phyloP scores from a whole-genome alignment of 306 rosid species.

The Cicer judaicum region DNA sequence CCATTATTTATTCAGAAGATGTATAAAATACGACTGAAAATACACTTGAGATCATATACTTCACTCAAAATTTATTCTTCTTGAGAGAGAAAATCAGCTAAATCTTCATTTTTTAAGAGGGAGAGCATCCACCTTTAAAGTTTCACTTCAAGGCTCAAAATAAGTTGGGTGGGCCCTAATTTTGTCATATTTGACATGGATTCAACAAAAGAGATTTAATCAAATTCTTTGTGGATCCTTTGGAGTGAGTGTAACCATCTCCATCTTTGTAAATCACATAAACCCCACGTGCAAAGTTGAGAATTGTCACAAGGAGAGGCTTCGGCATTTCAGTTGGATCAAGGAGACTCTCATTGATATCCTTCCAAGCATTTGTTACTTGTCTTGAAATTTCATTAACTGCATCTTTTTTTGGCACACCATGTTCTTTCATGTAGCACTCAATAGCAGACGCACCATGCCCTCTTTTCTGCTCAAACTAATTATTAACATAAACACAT shows the following conservation, averaged over 20 bases:
- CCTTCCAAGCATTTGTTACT: slow-evolving; percentile 33
- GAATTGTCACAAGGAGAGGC: neutral
- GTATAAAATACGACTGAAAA: no score
- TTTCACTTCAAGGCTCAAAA: no score
- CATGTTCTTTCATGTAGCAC: slow-evolving; percentile 34
- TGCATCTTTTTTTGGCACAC: slow-evolving; percentile 3
- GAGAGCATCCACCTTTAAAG: no score
- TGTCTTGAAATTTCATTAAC: neutral
- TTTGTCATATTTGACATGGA: slow-evolving; percentile 14
- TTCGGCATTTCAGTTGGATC: neutral
- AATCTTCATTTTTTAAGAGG: no score
- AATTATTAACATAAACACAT: neutral
- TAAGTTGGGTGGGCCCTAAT: neutral
- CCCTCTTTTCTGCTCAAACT: slow-evolving; percentile 34
- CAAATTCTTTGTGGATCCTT: neutral
- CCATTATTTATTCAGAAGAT: no score
- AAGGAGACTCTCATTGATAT: slow-evolving; percentile 15
- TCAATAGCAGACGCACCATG: slow-evolving; percentile 38
- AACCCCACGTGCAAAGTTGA: slow-evolving; percentile 1
- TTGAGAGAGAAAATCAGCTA: no score
- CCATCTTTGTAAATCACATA: slow-evolving; percentile 22
- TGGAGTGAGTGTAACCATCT: slow-evolving; percentile 29
- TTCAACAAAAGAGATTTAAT: neutral
- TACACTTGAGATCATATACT: no score
- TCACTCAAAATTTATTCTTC: no score